A percentile compares a stretch with the other conserved stretches of the same genome.
phyloP scores from a whole-genome alignment of 495 filamentous ascomycete genomes.

The Sporormia fimetaria region DNA sequence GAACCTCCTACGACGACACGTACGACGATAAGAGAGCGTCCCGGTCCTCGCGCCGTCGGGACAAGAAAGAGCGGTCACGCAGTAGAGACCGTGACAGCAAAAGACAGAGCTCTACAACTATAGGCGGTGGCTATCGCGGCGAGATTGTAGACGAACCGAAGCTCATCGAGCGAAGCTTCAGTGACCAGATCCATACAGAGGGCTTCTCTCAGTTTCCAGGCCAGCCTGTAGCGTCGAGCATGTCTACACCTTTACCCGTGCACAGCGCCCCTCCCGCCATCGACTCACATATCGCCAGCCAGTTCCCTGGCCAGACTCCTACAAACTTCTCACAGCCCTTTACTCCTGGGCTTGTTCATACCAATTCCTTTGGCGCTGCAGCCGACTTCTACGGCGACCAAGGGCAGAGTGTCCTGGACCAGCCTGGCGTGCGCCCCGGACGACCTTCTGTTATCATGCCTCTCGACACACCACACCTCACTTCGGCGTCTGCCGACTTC shows the following conservation, averaged over 20 bases:
- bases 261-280: slow-evolving; percentile 27
- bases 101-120: slow-evolving; percentile 2
- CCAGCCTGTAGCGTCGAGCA: slow-evolving; percentile 30
- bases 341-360: slow-evolving; percentile 33
- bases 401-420: slow-evolving; percentile 48
- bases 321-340: slow-evolving; percentile 37
- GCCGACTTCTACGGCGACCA: slow-evolving; percentile 58
- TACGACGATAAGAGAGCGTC: slow-evolving; percentile 10
- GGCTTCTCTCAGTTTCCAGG: slow-evolving; percentile 40
- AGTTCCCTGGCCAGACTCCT: slow-evolving; percentile 51
- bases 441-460: slow-evolving; percentile 42
- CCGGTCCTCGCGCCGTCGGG: slow-evolving; percentile 9
- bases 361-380: slow-evolving; percentile 42
- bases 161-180: slow-evolving; percentile 32
- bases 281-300: slow-evolving; percentile 44
- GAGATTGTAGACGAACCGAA: slow-evolving; percentile 15
- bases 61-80: slow-evolving; percentile 18
- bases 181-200: slow-evolving; percentile 28
- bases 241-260: slow-evolving; percentile 22
- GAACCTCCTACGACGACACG: slow-evolving; percentile 13
- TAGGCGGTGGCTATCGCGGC: slow-evolving; percentile 4
- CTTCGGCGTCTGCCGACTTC: slow-evolving; percentile 23
- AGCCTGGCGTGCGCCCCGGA: slow-evolving; percentile 48
- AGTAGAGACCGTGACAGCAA: slow-evolving; percentile 7
- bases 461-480: slow-evolving; percentile 34